Evolutionary conservation across 306 rosid genomes (phyloP).

Genomic region (Potentilla sterilis): DNA sequence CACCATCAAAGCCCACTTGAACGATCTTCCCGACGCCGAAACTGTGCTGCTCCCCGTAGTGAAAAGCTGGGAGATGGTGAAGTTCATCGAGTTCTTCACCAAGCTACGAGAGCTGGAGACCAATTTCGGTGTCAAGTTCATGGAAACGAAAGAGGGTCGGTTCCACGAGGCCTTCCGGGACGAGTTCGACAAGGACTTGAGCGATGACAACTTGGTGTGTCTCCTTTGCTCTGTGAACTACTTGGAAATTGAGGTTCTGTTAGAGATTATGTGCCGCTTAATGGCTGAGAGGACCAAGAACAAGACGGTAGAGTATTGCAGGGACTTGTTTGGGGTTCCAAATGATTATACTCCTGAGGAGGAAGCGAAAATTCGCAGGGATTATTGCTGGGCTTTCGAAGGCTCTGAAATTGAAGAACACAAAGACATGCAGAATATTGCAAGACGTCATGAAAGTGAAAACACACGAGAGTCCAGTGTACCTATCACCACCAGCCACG

Average conservation of each 20-base stretch:
- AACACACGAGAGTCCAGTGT: not conserved
- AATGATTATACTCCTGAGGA: not conserved
- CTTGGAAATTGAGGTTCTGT: not conserved
- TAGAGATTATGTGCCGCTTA: not conserved
- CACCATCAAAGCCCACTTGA: not conserved
- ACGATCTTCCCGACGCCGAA: too few relatives aligned
- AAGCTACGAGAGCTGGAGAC: not conserved
- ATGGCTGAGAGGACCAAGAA: not conserved
- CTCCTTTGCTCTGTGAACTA: not conserved
- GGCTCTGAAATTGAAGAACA: not conserved
- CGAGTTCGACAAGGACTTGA: not conserved
- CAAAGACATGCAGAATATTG: not conserved
- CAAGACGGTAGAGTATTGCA: not conserved
- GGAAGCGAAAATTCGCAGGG: not conserved
- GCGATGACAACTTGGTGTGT: not conserved
- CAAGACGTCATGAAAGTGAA: not conserved
- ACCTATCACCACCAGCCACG: too few relatives aligned
- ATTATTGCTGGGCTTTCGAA: not conserved
- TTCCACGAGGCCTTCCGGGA: not conserved
- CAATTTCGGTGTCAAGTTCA: not conserved
- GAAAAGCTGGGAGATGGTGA: constrained; percentile 3
- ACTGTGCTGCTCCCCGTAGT: not conserved
- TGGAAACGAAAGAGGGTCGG: not conserved
- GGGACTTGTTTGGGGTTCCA: not conserved
- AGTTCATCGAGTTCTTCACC: not conserved